phyloP scores from a whole-genome alignment of 192 early-diverging fungal species.

The Glomus cerebriforme region DNA sequence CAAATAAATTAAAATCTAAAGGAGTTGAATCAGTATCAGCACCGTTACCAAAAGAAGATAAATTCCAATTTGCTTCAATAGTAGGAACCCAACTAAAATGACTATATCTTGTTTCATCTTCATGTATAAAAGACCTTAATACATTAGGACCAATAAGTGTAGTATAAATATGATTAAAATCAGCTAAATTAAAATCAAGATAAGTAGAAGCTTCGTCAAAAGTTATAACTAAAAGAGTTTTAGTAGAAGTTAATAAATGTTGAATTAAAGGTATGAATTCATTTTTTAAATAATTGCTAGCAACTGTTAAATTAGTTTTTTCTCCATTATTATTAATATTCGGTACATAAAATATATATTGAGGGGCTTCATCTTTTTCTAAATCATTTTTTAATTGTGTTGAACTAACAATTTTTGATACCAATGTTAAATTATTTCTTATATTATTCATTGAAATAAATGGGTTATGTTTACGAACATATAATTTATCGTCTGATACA shows the following conservation, averaged over 20 bases:
- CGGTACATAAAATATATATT: conserved; percentile 62
- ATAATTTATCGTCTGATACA: conserved; percentile 36
- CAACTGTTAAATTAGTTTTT: conserved; percentile 48
- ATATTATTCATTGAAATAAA: conserved; percentile 65
- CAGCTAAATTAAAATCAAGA: background rate
- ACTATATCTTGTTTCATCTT: conserved; percentile 2
- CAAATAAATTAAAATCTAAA: background rate
- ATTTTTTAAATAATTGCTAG: conserved; percentile 52
- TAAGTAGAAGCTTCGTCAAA: conserved; percentile 12
- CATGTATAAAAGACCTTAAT: conserved; percentile 14
- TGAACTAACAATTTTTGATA: conserved; percentile 62
- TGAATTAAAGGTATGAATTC: conserved; percentile 10
- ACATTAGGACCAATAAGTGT: conserved; percentile 27
- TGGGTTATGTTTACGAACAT: conserved; percentile 75
- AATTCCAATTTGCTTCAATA: conserved; percentile 28
- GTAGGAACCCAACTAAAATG: conserved; percentile 17
- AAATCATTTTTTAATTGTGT: conserved; percentile 59
- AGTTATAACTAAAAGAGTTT: conserved; percentile 18
- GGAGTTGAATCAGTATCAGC: background rate
- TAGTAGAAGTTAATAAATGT: conserved; percentile 14
- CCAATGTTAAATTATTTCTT: conserved; percentile 52
- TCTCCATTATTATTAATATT: conserved; percentile 62
- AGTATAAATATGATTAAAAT: conserved; percentile 25
- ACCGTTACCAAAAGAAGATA: background rate
- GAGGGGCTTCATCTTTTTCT: conserved; percentile 48